phyloP scores from a whole-genome alignment of 768 basidiomycete species.

The Suillus placidus region DNA sequence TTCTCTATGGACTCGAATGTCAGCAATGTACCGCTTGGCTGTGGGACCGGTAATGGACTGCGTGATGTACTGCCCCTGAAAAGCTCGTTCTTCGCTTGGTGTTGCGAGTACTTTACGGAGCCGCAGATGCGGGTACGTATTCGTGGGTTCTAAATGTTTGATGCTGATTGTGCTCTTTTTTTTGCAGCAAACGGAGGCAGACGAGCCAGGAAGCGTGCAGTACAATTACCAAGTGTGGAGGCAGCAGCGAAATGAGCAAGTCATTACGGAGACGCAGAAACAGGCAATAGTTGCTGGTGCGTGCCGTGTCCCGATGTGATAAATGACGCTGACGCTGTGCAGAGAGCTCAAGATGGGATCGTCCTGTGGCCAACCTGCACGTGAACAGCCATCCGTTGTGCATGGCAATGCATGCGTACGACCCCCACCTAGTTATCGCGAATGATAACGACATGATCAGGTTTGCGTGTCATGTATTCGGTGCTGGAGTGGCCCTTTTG shows the following conservation, averaged over 20 bases:
- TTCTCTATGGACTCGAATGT: constrained; percentile 75
- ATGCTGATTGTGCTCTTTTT: constrained; percentile 15
- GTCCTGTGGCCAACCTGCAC: constrained; percentile 66
- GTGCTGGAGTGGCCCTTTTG: not conserved
- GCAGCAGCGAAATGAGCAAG: constrained; percentile 84
- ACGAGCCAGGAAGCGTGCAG: constrained; percentile 91
- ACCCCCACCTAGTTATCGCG: constrained; percentile 83
- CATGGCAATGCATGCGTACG: constrained; percentile 90
- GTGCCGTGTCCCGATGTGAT: constrained; percentile 24
- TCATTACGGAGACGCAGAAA: constrained; percentile 65
- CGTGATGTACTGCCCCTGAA: constrained; percentile 87
- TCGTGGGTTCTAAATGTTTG: constrained; percentile 4
- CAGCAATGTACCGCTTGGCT: constrained; percentile 70
- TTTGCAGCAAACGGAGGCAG: constrained; percentile 84
- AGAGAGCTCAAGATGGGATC: constrained; percentile 75
- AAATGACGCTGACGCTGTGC: not conserved
- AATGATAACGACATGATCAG: constrained; percentile 87
- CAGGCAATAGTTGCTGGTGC: constrained; percentile 78
- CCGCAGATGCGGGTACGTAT: constrained; percentile 93
- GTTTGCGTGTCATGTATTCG: constrained; percentile 42
- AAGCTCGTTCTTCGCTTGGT: constrained; percentile 95
- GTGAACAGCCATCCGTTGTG: constrained; percentile 64
- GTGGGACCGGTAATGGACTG: constrained; percentile 80
- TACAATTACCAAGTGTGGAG: constrained; percentile 98
- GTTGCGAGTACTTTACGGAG: constrained; percentile 95